Evolutionary conservation across 2,329 filamentous ascomycete genomes (phyloP).

Genomic region (Colletotrichum brevisporum): DNA sequence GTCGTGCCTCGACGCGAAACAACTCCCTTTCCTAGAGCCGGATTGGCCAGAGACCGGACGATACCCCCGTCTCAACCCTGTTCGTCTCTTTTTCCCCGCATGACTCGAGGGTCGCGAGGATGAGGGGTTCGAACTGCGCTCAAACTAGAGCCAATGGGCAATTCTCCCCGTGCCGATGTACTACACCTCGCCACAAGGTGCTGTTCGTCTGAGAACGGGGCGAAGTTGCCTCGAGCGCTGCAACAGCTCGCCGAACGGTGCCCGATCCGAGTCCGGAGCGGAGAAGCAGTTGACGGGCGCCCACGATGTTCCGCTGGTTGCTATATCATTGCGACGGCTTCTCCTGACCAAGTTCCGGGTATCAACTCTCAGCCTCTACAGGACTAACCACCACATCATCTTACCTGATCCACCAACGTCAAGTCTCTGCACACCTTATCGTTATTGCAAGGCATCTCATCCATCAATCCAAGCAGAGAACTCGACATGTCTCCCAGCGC

Average conservation of each 20-base stretch:
- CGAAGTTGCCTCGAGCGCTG: background rate
- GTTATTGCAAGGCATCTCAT: background rate
- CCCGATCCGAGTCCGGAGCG: background rate
- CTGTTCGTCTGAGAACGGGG: background rate
- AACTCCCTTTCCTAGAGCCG: background rate
- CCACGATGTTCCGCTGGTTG: background rate
- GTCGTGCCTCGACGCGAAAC: conserved; percentile 14
- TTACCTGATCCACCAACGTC: background rate
- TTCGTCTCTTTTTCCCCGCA: background rate
- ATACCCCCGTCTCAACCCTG: background rate
- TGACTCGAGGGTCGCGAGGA: background rate
- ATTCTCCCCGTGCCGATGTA: conserved; percentile 8
- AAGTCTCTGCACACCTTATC: background rate
- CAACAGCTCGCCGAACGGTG: background rate
- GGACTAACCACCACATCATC: background rate
- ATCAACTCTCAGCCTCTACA: background rate
- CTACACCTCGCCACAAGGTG: background rate
- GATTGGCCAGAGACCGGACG: background rate
- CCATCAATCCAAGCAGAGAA: background rate
- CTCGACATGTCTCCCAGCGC: conserved; percentile 31
- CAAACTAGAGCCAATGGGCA: background rate
- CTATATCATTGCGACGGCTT: conserved; percentile 17
- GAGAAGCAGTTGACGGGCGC: background rate
- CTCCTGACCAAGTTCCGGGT: background rate
- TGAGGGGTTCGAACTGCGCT: background rate